Base-by-base conservation (phyloP, 1,139 yeast genomes). In the Waltiozyma solani region DNA sequence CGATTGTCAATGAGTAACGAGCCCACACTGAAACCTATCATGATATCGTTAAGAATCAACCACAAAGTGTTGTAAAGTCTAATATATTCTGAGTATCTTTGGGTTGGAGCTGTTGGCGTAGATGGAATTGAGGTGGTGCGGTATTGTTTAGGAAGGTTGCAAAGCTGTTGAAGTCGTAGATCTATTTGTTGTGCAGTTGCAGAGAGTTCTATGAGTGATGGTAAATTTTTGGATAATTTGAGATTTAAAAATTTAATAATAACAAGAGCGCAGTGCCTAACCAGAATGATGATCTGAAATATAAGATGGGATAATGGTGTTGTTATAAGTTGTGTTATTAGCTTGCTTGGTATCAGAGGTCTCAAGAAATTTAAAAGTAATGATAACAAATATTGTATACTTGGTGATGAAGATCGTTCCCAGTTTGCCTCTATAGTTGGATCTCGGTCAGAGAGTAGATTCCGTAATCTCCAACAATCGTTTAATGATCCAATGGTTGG, bases 11-110 rank as follows among this genome's bases (percentile, higher is more conserved):
- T 50, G 5, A 86, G 52, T 0, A 76, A 40, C 1, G 72, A 63
- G 19, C 84, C 73, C 1, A 77, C 44, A 0, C 85, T 69, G 5
- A 75, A 53, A 0, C 98, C 98, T 25, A 89, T 54, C 2, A 91
- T 66, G 5, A 85, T 58, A 54, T 93, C 98, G 57, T 91, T 89
- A 10, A 79, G 59, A 1, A 86, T 79, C 15, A 93, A 64, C 97
- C 98, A 93, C 3, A 87, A 51, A 1, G 91, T 80, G 53, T 93
- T 93, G 63, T 86, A 86, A 46, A 91, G 73, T 43, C 87, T 73
- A 50, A 91, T 89, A 55, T 91, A 93, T 57, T 89, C 95, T 36
- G 76, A 80, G 56, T 55, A 71, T 44, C 56, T 54, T 26, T 53
- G n/a, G n/a, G n/a, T n/a, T n/a, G n/a, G n/a, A n/a, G n/a, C n/a